Evolutionary conservation across 140 eudicot species (phyloP).

Genomic region (Cichorium intybus): DNA sequence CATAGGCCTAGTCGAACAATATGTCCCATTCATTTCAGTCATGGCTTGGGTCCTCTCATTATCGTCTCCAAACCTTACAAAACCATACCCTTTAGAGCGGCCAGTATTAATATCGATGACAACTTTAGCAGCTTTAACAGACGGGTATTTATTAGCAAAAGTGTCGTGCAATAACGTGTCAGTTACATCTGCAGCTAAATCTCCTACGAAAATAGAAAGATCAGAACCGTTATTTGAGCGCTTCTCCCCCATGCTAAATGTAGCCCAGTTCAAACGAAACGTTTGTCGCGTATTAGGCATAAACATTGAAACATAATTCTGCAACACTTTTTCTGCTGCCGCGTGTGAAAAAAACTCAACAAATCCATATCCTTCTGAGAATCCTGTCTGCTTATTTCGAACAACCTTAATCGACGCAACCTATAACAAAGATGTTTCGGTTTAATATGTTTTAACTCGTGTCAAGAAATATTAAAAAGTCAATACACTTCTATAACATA

Average conservation of each 20-base stretch:
- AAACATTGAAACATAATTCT: conserved; percentile 23
- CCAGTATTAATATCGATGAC: conserved; percentile 63
- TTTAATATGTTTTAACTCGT: too few relatives aligned
- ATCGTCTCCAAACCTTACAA: conserved; percentile 73
- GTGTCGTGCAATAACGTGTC: conserved; percentile 63
- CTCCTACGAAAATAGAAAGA: conserved; percentile 79
- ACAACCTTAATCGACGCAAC: conserved; percentile 52
- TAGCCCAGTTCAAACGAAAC: conserved; percentile 63
- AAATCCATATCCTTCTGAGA: conserved; percentile 67
- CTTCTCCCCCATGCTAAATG: conserved; percentile 60
- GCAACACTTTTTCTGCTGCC: conserved; percentile 59
- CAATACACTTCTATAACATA: not conserved
- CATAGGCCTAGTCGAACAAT: conserved; percentile 67
- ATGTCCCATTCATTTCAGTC: conserved; percentile 67
- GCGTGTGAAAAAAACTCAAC: conserved; percentile 57
- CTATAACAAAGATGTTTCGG: conserved; percentile 10
- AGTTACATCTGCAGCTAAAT: conserved; percentile 75
- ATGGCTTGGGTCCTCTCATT: conserved; percentile 60
- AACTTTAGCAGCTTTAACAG: conserved; percentile 64
- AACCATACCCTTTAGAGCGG: conserved; percentile 72
- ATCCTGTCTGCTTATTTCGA: conserved; percentile 67
- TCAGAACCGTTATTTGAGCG: conserved; percentile 56
- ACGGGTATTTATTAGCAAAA: conserved; percentile 48
- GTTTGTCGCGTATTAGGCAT: conserved; percentile 67
- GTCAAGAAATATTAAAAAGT: too few relatives aligned